Conservation (phyloP, 2,329 filamentous ascomycete genomes). For the Juglanconis sp. region DNA sequence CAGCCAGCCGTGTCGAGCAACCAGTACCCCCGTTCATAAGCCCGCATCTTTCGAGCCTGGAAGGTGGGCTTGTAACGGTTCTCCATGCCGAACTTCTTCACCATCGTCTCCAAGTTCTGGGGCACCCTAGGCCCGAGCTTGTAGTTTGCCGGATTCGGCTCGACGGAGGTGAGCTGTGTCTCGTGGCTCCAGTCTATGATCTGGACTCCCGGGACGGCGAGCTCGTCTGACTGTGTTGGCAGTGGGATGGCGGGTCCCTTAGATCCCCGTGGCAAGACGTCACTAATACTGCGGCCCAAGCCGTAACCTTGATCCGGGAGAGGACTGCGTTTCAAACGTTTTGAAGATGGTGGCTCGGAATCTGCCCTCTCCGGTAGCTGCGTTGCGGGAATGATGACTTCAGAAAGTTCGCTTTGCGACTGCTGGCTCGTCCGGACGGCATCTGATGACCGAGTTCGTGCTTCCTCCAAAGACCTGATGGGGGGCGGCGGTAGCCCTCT, state of each 20-base stretch:
- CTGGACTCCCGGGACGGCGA: neutral
- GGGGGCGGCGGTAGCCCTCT: neutral
- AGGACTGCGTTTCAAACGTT: slow-evolving; percentile 22
- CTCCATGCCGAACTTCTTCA: slow-evolving; percentile 46
- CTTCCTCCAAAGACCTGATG: neutral
- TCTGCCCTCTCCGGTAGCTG: slow-evolving; percentile 22
- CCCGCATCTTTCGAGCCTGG: slow-evolving; percentile 46
- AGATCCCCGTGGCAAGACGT: slow-evolving; percentile 18
- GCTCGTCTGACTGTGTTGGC: neutral
- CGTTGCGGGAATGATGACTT: slow-evolving; percentile 2
- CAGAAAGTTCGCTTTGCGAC: neutral
- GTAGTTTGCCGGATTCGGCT: slow-evolving; percentile 45
- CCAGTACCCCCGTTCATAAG: slow-evolving; percentile 79
- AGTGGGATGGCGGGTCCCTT: slow-evolving; percentile 20
- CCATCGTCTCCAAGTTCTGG: slow-evolving; percentile 49
- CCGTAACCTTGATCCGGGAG: slow-evolving; percentile 20
- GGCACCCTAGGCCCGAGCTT: slow-evolving; percentile 41
- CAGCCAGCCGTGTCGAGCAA: slow-evolving; percentile 56
- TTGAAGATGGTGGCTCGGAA: slow-evolving; percentile 32
- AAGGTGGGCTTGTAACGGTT: slow-evolving; percentile 51
- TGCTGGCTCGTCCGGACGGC: neutral
- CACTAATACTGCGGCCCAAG: slow-evolving; percentile 32
- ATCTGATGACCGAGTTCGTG: neutral
- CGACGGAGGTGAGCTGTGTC: slow-evolving; percentile 20
- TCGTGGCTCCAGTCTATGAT: slow-evolving; percentile 3